phyloP scores from a whole-genome alignment of 305 asterid genomes.

The Nicotiana rustica region DNA sequence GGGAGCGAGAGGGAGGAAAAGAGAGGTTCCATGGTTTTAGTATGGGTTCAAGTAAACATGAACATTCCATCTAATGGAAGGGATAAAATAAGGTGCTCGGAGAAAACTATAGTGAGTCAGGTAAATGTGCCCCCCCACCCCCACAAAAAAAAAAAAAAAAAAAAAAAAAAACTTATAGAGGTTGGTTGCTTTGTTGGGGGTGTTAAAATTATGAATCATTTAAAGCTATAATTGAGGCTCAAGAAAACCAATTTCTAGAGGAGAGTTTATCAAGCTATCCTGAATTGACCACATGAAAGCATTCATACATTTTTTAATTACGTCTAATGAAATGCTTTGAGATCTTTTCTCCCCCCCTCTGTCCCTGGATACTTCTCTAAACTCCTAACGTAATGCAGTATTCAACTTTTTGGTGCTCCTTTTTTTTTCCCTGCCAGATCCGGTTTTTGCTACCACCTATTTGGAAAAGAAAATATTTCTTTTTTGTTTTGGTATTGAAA shows the following conservation, averaged over 20 bases:
- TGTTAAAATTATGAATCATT: not conserved
- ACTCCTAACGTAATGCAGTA: not conserved
- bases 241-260: not conserved
- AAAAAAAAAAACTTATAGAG: too few relatives aligned
- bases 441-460: not conserved
- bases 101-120: not conserved
- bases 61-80: not conserved
- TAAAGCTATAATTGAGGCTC: not conserved
- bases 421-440: not conserved
- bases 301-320: not conserved
- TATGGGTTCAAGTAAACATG: not conserved
- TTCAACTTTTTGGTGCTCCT: not conserved
- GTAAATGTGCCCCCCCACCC: not conserved
- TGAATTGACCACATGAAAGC: not conserved
- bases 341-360: not conserved
- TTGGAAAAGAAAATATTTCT: not conserved
- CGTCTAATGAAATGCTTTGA: not conserved
- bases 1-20: not conserved
- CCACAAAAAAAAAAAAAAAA: not conserved
- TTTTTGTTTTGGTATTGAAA: not conserved
- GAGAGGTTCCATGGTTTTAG: not conserved
- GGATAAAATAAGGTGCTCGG: not conserved
- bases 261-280: not conserved
- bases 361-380: not conserved
- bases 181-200: not conserved